Base-by-base conservation (phyloP, 2,329 filamentous ascomycete genomes). In the Colletotrichum sp. region DNA sequence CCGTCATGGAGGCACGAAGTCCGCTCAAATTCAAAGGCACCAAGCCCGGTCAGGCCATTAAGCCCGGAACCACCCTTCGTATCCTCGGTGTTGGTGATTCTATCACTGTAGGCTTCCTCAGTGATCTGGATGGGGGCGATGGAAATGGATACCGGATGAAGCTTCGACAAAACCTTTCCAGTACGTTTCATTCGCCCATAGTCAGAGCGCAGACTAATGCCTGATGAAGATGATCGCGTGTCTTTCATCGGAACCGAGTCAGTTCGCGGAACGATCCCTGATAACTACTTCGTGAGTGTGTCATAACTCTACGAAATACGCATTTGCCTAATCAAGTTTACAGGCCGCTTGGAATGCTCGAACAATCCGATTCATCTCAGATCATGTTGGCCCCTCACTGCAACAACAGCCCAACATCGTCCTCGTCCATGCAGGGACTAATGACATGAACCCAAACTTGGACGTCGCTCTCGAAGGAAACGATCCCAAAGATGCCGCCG, bases 41-140 rank as follows among this genome's bases (percentile, higher is more conserved):
- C 19, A 73, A 69, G 32, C 70, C 75, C 8, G 77, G 77, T 2
- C 57, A 32, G 52, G 36, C 29, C 11, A 71, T 83, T 29, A 81
- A 80, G 63, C 72, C 78, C 1, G 81, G 81, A 8, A 81, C 79
- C 1, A 79, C 84, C 19, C 79, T 86, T 11, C 84, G 84, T 9
- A 83, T 86, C 27, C 81, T 86, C 12, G 80, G 83, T n/a, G 81
- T 83, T 2, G 84, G 85, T 7, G 84, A 86, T 67, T 86, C 85
- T 3, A 86, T 86, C 67, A 86, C 85, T 1, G 78, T 80, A 8
- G 84, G 84, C 1, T 76, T 65, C 8, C 65, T 76, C 12, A 73
- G 73, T 27, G 73, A 76, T 8, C 36, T 65, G 5, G 80, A 78
- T 36, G 73, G 79, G 7, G 84, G 84, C 27, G 82, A 85, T 22